Evolutionary conservation across 495 filamentous ascomycete species (phyloP), one percentile per base, ranked within the genome.

Genomic region (Talaromyces ruber): DNA sequence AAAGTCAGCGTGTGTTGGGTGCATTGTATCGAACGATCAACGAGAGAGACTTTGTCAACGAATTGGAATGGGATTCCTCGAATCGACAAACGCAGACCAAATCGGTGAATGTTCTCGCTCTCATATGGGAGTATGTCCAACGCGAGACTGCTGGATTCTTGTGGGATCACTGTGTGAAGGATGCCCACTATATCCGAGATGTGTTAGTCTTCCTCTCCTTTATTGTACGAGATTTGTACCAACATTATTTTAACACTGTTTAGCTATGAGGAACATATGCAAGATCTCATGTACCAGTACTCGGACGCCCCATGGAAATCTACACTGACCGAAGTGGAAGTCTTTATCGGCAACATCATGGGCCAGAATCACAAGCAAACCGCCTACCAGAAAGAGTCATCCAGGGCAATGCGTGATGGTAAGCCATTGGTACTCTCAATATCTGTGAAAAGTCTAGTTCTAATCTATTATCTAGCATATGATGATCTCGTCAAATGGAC

Each of bases 11-110:
- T 64, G 74, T 90, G 14, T 79, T 93, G 0, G 91, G 91, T 0
- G 74, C 82, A 39, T 78, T 96, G 0, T 94, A 88, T 67, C 82
- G 90, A 1, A 81, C 80, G 0, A 87, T 96, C 30, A 85, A 95
- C 66, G 91, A 95, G 69, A 75, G 75, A 5, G 70, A 82, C 58
- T 87, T 94, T 63, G 86, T 90, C 72, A 62, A 68, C 6, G 66
- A 82, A 6, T 70, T 90, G 56, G 79, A 89, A 54, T 63, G 61
- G 39, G 59, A 68, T 25, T 66, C n/a, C n/a, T 58, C n/a, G 11
- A 45, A 32, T 7, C 24, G 11, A 29, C 37, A 29, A 21, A 55
- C 21, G 26, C 58, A 45, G 14, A 2, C 26, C 1, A 61, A 62
- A 21, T 50, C 65, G 24, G 61, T 66, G 55, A 12, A 58, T 34